Percentiles rank a stretch among this genome's conserved stretches.
Evolutionary conservation across 2,329 filamentous ascomycete genomes (phyloP).

Genomic region (Phaeosphaeriaceae sp.): DNA sequence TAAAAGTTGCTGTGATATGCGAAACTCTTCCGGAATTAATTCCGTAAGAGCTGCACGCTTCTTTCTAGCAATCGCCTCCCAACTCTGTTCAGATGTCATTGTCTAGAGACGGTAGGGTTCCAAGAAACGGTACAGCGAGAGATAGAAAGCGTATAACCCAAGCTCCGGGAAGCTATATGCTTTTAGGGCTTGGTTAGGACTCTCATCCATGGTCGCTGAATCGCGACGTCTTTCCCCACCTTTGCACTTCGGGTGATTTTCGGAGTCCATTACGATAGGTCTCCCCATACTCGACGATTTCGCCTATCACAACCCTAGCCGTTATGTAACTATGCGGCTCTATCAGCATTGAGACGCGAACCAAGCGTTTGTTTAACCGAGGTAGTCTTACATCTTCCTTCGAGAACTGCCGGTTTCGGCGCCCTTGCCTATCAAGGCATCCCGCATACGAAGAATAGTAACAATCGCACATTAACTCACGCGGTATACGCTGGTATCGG

Average conservation of each 20-base stretch:
- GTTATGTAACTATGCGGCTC: conserved; percentile 7
- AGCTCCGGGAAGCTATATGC: not conserved
- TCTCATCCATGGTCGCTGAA: conserved; percentile 6
- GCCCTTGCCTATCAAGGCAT: conserved; percentile 5
- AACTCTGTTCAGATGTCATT: conserved; percentile 38
- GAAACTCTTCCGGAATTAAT: conserved; percentile 65
- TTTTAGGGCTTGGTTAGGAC: conserved; percentile 8
- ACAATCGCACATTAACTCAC: not conserved
- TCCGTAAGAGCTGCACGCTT: conserved; percentile 53
- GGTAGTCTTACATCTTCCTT: not conserved
- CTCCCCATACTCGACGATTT: conserved; percentile 10
- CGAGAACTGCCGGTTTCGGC: conserved; percentile 18
- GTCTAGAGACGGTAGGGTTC: conserved; percentile 1
- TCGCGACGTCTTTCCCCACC: conserved; percentile 26
- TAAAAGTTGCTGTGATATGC: conserved; percentile 59
- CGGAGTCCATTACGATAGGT: conserved; percentile 17
- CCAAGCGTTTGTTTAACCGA: not conserved
- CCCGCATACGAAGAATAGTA: not conserved
- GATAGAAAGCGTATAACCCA: not conserved
- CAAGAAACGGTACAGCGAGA: conserved; percentile 2
- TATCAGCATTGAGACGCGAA: not conserved
- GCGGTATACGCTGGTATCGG: conserved; percentile 13
- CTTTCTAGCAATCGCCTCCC: conserved; percentile 54
- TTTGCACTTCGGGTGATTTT: conserved; percentile 18
- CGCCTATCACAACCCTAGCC: conserved; percentile 18